Base-by-base conservation (phyloP, 257 asterid species). In the Primulina huaijiensis region DNA sequence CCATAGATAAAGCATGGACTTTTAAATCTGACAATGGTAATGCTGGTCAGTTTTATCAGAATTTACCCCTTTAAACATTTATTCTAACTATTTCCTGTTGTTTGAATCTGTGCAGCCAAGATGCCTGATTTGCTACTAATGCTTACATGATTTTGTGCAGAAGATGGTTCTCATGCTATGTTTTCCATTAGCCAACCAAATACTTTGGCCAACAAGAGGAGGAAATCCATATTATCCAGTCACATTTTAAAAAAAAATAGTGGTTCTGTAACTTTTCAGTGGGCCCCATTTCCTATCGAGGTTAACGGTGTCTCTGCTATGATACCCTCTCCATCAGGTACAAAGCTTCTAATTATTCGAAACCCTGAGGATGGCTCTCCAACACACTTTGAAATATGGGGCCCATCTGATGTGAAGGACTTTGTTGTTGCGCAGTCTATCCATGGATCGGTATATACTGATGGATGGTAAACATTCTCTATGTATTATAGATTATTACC, bases 301-400 rank as follows among this genome's bases (percentile, higher is more conserved):
- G 81, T 88, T 82, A 81, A 76, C 2, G 86, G 96, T 23, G 96
- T 87, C 63, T 85, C 93, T 62, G 40, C 83, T 11, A 68, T 91
- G 84, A 81, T 86, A 60, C 99, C 99, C 31, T 91, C 97, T 62
- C 97, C 96, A 57, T 91, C 97, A 25, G 99, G 99, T 70, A 86
- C 89, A 67, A 94, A 85, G 81, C 89, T 91, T 75, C 85, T 91
- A 30, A 84, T 94, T 35, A 64, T 94, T 71, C 86, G 95, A 72
- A 91, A 89, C 72, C 70, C 86, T 50, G 99, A 89, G 83, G 87
- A 80, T 60, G 95, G 84, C 74, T 84, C 96, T 75, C 92, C 89
- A 6, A 88, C 87, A 34, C 94, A 77, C 65, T 79, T 94, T 62
- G 99, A 94, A 82, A 84, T 94, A 71, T 94, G 97, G 97, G 88